A percentile compares a stretch with the other conserved stretches of the same genome.
Evolutionary conservation across 805 yeast species (phyloP).

Genomic region (Ogataea parapolymorpha): DNA sequence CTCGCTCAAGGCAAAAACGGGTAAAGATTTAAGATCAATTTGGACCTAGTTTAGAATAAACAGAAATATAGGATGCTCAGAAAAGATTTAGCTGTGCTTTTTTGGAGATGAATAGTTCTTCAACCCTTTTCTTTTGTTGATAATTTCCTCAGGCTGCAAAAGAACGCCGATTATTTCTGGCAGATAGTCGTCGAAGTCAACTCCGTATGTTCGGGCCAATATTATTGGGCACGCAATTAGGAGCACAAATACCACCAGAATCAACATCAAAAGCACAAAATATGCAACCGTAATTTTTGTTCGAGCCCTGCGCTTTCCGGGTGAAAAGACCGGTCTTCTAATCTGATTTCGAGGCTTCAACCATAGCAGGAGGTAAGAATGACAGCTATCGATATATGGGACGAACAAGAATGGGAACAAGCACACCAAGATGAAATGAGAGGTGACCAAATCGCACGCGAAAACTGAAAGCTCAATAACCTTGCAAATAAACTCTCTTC

Average conservation of each 20-base stretch:
- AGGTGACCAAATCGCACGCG: slow-evolving; percentile 58
- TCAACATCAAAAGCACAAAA: slow-evolving; percentile 35
- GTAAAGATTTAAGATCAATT: slow-evolving; percentile 11
- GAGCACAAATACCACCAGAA: slow-evolving; percentile 29
- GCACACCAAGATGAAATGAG: slow-evolving; percentile 53
- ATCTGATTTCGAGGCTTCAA: slow-evolving; percentile 45
- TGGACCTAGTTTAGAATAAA: slow-evolving; percentile 12
- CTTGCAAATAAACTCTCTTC: slow-evolving; percentile 62
- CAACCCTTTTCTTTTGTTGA: slow-evolving; percentile 36
- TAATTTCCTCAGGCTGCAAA: slow-evolving; percentile 43
- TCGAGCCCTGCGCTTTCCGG: slow-evolving; percentile 38
- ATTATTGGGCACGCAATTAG: slow-evolving; percentile 41
- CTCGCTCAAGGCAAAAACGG: slow-evolving; percentile 5
- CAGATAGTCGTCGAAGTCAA: slow-evolving; percentile 39
- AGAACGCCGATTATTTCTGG: slow-evolving; percentile 38
- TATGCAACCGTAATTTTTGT: slow-evolving; percentile 34
- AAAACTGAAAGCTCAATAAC: slow-evolving; percentile 64
- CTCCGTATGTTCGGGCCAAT: slow-evolving; percentile 30
- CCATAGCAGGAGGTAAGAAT: slow-evolving; percentile 67
- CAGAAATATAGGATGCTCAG: not conserved
- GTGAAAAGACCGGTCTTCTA: slow-evolving; percentile 43
- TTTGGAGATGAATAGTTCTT: slow-evolving; percentile 28
- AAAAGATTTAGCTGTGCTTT: slow-evolving; percentile 11
- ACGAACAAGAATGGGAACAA: slow-evolving; percentile 61
- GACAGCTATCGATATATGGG: slow-evolving; percentile 66